Conservation (phyloP, 305 asterid genomes). For the Solanum chacoense region DNA sequence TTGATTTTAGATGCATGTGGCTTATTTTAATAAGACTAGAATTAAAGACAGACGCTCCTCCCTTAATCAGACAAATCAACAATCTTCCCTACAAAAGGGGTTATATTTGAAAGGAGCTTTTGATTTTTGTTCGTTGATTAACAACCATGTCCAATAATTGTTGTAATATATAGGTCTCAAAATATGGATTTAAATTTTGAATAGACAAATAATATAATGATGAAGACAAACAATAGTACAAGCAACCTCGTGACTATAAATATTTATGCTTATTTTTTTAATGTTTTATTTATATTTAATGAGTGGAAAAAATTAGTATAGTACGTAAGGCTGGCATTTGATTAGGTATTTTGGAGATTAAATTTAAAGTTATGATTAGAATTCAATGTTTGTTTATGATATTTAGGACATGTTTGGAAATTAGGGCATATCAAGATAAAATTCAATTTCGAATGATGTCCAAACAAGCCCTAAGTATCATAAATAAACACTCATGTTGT, state of each 20-base stretch:
- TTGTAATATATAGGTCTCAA: neutral
- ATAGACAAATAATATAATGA: neutral
- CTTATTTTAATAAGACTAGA: constrained; percentile 14
- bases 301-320: neutral
- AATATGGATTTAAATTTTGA: neutral
- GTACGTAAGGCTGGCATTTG: neutral
- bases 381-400: neutral
- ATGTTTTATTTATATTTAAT: neutral
- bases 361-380: neutral
- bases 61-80: constrained; percentile 3
- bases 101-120: neutral
- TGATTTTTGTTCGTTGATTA: constrained; percentile 28
- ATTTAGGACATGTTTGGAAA: neutral
- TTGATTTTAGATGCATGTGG: constrained; percentile 9
- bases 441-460: too few species aligned
- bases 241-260: constrained; percentile 1
- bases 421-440: neutral
- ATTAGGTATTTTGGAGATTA: neutral
- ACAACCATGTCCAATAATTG: constrained; percentile 5
- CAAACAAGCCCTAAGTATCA: neutral
- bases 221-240: constrained; percentile 23
- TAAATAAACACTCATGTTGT: neutral
- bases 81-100: neutral
- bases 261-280: neutral
- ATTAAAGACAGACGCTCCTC: constrained; percentile 3